phyloP scores from a whole-genome alignment of 2,329 filamentous ascomycete species.

The Pezicula neosporulosa region DNA sequence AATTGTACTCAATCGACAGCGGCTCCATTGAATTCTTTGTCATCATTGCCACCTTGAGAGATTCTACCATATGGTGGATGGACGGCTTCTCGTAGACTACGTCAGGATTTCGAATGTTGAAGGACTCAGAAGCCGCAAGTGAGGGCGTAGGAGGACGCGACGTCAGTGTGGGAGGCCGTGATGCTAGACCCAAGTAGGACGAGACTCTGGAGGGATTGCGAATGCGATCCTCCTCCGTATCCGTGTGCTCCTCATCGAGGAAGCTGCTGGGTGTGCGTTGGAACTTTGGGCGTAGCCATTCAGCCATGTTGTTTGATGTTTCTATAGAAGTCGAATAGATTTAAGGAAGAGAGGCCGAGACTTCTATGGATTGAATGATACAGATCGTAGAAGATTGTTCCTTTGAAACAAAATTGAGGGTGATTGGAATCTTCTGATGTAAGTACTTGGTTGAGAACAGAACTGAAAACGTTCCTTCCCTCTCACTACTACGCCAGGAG shows the following conservation, averaged over 20 bases:
- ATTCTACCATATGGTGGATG: slow-evolving; percentile 25
- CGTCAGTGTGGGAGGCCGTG: background rate
- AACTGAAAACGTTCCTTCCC: too few relatives aligned
- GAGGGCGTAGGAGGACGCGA: slow-evolving; percentile 10
- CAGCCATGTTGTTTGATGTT: background rate
- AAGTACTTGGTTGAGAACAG: too few relatives aligned
- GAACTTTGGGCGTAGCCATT: slow-evolving; percentile 1
- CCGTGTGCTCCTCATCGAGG: slow-evolving; percentile 11
- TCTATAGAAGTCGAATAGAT: too few relatives aligned
- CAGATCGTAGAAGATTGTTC: too few relatives aligned
- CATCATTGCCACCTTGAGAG: slow-evolving; percentile 29
- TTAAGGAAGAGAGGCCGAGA: too few relatives aligned
- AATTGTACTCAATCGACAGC: slow-evolving; percentile 26
- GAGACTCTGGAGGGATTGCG: slow-evolving; percentile 20
- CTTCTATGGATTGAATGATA: too few relatives aligned
- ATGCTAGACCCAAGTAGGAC: slow-evolving; percentile 18
- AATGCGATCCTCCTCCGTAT: slow-evolving; percentile 13
- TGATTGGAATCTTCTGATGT: too few relatives aligned
- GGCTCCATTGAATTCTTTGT: slow-evolving; percentile 18
- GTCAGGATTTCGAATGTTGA: slow-evolving; percentile 19
- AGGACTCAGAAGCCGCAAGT: slow-evolving; percentile 11
- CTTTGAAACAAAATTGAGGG: too few relatives aligned
- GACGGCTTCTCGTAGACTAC: slow-evolving; percentile 26
- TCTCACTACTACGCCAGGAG: too few relatives aligned
- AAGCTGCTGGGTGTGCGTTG: background rate